Evolutionary conservation across 148 eudicot species (phyloP).

Genomic region (Salicornia ramosissima): DNA sequence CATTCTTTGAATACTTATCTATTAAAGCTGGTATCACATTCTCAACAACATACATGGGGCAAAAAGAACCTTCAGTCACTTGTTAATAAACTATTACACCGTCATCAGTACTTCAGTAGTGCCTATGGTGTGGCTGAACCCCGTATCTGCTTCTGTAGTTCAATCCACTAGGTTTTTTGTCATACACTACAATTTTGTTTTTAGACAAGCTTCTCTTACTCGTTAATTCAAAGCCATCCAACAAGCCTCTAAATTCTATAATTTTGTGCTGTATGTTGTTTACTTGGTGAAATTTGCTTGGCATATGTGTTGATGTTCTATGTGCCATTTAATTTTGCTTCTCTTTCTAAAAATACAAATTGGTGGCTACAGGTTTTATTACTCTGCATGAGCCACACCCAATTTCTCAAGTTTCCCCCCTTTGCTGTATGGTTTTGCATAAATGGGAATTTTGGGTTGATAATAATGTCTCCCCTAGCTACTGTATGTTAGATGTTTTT

Average conservation of each 20-base stretch:
- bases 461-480: not conserved
- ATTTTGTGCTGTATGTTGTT: not conserved
- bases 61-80: too few relatives aligned
- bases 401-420: not conserved
- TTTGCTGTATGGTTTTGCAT: not conserved
- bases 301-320: not conserved
- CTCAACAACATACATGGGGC: too few relatives aligned
- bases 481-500: not conserved
- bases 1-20: too few relatives aligned
- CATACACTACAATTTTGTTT: not conserved
- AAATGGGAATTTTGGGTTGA: not conserved
- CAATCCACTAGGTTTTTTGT: not conserved
- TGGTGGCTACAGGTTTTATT: not conserved
- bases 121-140: too few relatives aligned
- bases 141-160: too few relatives aligned
- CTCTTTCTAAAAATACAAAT: not conserved
- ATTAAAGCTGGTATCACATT: too few relatives aligned
- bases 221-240: not conserved
- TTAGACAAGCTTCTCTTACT: not conserved
- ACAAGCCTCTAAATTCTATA: not conserved
- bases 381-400: not conserved
- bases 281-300: not conserved
- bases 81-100: too few relatives aligned
- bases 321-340: not conserved
- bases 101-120: too few relatives aligned